phyloP scores from a whole-genome alignment of 176 grass and related monocot species.

The Echinochloa phyllopogon region DNA sequence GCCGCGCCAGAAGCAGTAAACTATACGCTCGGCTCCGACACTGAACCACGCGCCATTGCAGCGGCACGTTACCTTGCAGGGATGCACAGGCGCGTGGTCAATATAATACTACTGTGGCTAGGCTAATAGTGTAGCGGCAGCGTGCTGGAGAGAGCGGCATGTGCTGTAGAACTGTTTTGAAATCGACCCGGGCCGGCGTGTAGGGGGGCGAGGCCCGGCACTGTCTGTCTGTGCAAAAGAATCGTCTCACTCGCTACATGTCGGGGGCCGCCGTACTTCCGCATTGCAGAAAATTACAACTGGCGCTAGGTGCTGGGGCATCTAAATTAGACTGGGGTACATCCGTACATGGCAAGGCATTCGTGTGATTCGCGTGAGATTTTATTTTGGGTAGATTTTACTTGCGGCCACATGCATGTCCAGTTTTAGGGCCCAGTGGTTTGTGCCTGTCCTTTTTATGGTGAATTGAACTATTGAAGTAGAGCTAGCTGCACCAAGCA shows the following conservation, averaged over 20 bases:
- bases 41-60: background rate
- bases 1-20: background rate
- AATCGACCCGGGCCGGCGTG: constrained; percentile 8
- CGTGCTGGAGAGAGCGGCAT: background rate
- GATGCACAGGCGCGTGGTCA: background rate
- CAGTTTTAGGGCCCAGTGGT: background rate
- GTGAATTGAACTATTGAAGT: too few species aligned
- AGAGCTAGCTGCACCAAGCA: constrained; percentile 18
- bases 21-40: background rate
- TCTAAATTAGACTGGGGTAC: too few species aligned
- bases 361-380: background rate
- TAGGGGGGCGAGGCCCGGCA: background rate
- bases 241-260: constrained; percentile 15
- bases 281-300: constrained; percentile 20
- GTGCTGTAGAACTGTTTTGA: constrained; percentile 19
- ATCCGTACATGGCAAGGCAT: background rate
- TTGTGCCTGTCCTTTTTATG: constrained; percentile 17
- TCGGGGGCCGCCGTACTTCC: constrained; percentile 20
- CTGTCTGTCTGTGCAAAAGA: background rate
- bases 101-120: too few species aligned
- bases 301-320: background rate
- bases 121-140: background rate
- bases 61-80: background rate
- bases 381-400: background rate
- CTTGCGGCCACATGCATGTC: constrained; percentile 24